Evolutionary conservation across 495 filamentous ascomycete genomes (phyloP), one percentile per base, ranked within the genome.

Genomic region (Hypoxylon cercidicola): DNA sequence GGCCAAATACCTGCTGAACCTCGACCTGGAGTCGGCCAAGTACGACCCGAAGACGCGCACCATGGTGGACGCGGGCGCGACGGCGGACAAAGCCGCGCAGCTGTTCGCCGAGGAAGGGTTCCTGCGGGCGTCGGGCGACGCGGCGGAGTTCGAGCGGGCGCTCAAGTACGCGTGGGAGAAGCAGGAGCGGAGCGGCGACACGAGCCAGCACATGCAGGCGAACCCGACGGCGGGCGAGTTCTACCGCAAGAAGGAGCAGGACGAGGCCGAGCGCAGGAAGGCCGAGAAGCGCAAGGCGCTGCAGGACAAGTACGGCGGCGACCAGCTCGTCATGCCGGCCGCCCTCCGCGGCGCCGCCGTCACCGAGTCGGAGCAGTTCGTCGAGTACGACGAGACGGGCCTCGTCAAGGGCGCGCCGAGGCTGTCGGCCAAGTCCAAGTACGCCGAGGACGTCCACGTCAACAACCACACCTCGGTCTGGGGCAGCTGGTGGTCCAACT

Each of bases 11-110:
- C 79, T 99, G 6, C 81, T 97, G 0, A 97, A 97, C 70, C 84
- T 99, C 4, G 95, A 98, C 68, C 85, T 96, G 2, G 95, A 99
- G 67, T 97, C 94, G 0, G 96, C 95, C 11, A 97, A 97, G 72
- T 99, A 99, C 76, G 96, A 99, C 70, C 95, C 95, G 0, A 99
- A 99, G 73, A 98, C 94, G 32, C 86, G 95, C 58, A 89, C 91
- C 4, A 96, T 99, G 88, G 89, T 97, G 4, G 93, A 97, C 63
- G 85, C 86, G 65, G 93, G 94, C 32, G 93, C 91, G 5, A 90
- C 91, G 35, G 81, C 80, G 3, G 93, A 98, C 78, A 86, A 89
- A 64, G 92, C 94, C 4, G 89, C 96, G 15, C 88, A 89, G 9
- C 80, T 97, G 34, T 93, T 97, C 43, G 95, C 93, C 3, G 96